These are phyloP conservation scores for Mortierella sp. DNA, from an alignment of 371 early-diverging fungal genomes.

Conservation along the genomic window DNA sequence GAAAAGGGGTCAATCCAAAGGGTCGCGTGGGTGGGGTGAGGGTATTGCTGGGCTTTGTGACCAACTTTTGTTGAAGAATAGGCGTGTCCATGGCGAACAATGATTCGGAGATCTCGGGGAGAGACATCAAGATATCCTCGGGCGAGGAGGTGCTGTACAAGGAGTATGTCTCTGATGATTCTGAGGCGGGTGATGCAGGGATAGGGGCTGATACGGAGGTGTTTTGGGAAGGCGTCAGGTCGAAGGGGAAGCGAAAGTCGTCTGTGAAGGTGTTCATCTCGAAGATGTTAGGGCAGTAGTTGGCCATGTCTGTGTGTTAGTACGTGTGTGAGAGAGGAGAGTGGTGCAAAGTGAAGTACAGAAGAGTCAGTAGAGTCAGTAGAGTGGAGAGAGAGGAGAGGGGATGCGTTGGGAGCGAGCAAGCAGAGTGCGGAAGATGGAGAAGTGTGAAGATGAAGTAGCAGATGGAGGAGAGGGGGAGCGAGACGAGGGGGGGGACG, in stretches of 20 bases:
- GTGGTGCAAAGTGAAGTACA: not conserved
- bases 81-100: not conserved
- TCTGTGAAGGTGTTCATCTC: slow-evolving; percentile 62
- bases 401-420: not conserved
- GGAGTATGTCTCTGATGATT: slow-evolving; percentile 13
- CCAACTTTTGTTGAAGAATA: slow-evolving; percentile 4
- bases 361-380: too few relatives aligned
- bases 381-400: not conserved
- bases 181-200: not conserved
- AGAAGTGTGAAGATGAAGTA: not conserved
- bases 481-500: not conserved
- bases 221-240: slow-evolving; percentile 8
- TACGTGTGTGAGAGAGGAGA: slow-evolving; percentile 48
- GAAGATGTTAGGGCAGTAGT: slow-evolving; percentile 75
- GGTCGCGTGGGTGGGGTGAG: slow-evolving; percentile 4
- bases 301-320: slow-evolving; percentile 57
- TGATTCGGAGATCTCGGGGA: slow-evolving; percentile 17
- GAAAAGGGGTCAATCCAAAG: slow-evolving; percentile 25
- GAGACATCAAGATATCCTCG: slow-evolving; percentile 18
- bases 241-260: slow-evolving; percentile 52
- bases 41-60: too few relatives aligned
- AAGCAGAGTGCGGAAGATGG: not conserved
- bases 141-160: slow-evolving; percentile 30
- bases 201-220: not conserved
- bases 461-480: slow-evolving; percentile 6